phyloP scores from a whole-genome alignment of 1,139 yeast genomes.

The Pichia sp. region DNA sequence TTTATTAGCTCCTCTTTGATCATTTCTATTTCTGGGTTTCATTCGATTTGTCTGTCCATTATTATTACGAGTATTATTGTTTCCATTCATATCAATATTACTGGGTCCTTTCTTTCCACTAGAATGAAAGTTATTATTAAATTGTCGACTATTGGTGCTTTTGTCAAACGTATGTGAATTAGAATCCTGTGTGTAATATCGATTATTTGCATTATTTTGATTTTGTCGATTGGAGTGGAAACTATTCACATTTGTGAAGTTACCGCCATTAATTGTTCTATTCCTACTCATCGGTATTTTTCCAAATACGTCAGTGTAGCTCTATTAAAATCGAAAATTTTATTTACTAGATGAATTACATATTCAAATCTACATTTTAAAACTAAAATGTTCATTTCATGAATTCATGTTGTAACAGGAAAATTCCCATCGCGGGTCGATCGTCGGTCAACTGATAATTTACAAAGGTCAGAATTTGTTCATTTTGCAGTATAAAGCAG shows the following conservation, averaged over 20 bases:
- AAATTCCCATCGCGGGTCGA: too few species aligned
- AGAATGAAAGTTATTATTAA: neutral
- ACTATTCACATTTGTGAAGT: conserved; percentile 11
- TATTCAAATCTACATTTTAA: too few species aligned
- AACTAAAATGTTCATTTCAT: too few species aligned
- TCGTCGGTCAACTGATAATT: too few species aligned
- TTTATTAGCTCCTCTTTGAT: neutral
- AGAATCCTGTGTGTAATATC: neutral
- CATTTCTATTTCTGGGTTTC: neutral
- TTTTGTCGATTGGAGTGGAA: conserved; percentile 12
- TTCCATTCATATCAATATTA: neutral
- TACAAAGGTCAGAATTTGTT: too few species aligned
- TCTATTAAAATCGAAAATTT: neutral
- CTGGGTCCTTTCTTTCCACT: neutral
- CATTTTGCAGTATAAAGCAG: too few species aligned
- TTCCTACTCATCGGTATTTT: neutral
- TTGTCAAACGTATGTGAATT: neutral
- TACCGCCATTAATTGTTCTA: conserved; percentile 9
- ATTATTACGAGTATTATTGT: neutral
- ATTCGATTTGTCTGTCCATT: neutral
- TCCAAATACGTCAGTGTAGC: neutral
- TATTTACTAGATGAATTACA: neutral
- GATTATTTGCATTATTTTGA: neutral
- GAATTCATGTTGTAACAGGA: too few species aligned
- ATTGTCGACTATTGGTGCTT: neutral